Evolutionary conservation across 2,329 filamentous ascomycete genomes (phyloP).

Genomic region (Teratosphaeria zuluensis): DNA sequence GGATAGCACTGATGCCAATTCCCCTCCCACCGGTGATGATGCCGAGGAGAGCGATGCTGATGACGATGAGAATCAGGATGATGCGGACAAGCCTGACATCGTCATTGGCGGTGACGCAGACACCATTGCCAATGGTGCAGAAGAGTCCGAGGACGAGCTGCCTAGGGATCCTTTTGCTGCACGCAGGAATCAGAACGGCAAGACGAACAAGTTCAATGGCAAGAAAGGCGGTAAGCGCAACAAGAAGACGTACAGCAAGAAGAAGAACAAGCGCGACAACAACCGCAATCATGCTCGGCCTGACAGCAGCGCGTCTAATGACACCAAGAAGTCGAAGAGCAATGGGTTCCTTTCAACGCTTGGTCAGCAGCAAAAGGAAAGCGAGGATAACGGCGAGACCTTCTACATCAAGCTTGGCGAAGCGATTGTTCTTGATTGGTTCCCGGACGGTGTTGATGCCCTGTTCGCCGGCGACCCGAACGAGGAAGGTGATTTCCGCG

Average conservation of each 20-base stretch:
- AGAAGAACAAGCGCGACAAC: constrained; percentile 7
- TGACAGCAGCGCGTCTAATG: constrained; percentile 2
- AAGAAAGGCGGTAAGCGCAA: constrained; percentile 13
- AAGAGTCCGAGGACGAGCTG: constrained; percentile 8
- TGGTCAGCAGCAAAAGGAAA: constrained; percentile 2
- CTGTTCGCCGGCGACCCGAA: constrained; percentile 50
- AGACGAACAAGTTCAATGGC: constrained; percentile 13
- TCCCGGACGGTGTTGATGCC: constrained; percentile 55
- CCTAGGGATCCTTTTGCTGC: constrained; percentile 9
- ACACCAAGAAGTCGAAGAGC: constrained; percentile 1
- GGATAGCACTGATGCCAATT: constrained; percentile 11
- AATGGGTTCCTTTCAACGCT: not conserved
- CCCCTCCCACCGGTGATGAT: constrained; percentile 8
- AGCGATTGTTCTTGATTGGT: constrained; percentile 82
- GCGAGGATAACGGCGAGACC: constrained; percentile 12
- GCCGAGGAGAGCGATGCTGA: constrained; percentile 19
- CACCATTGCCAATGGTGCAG: constrained; percentile 3
- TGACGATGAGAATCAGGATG: constrained; percentile 6
- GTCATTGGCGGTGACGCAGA: constrained; percentile 12
- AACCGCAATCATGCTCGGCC: not conserved
- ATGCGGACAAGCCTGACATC: constrained; percentile 14
- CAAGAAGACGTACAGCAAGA: constrained; percentile 16
- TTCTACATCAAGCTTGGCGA: constrained; percentile 64
- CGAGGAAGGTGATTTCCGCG: constrained; percentile 45
- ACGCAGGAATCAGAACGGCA: constrained; percentile 8